These are phyloP conservation scores for Talaromyces sp. DNA, from an alignment of 2,329 filamentous ascomycete species.

Conservation along the genomic window DNA sequence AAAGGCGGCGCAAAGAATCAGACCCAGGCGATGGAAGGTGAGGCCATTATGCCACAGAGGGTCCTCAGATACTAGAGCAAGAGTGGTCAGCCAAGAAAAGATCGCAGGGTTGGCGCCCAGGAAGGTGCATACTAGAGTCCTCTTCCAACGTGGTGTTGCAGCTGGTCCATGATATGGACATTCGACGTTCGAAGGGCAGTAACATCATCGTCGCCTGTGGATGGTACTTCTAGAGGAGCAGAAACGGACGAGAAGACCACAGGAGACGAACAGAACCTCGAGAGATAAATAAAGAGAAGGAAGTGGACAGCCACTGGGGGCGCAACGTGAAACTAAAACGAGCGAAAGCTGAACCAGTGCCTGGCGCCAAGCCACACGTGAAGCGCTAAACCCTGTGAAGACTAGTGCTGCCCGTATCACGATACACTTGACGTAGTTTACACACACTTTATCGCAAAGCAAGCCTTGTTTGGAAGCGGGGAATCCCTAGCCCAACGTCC, in stretches of 20 bases:
- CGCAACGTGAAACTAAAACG: background rate
- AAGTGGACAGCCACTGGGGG: background rate
- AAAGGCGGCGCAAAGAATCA: conserved; percentile 52
- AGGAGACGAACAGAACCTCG: background rate
- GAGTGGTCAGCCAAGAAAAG: background rate
- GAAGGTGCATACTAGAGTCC: conserved; percentile 33
- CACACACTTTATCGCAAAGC: background rate
- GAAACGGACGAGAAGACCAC: background rate
- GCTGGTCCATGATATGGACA: conserved; percentile 20
- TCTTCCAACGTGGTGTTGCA: conserved; percentile 51
- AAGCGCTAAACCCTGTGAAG: background rate
- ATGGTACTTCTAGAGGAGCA: background rate
- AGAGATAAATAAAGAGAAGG: background rate
- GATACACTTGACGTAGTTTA: background rate
- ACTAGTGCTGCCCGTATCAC: background rate
- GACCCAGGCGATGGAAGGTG: conserved; percentile 54
- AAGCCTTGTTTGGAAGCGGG: background rate
- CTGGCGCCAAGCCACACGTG: background rate
- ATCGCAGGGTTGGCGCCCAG: background rate
- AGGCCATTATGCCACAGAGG: conserved; percentile 49
- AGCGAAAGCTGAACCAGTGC: background rate
- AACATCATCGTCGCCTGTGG: background rate
- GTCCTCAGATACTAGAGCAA: conserved; percentile 40
- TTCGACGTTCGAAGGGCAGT: conserved; percentile 7
- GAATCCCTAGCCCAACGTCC: no score